phyloP scores from a whole-genome alignment of 306 rosid genomes.

The Ammopiptanthus mongolicus region DNA sequence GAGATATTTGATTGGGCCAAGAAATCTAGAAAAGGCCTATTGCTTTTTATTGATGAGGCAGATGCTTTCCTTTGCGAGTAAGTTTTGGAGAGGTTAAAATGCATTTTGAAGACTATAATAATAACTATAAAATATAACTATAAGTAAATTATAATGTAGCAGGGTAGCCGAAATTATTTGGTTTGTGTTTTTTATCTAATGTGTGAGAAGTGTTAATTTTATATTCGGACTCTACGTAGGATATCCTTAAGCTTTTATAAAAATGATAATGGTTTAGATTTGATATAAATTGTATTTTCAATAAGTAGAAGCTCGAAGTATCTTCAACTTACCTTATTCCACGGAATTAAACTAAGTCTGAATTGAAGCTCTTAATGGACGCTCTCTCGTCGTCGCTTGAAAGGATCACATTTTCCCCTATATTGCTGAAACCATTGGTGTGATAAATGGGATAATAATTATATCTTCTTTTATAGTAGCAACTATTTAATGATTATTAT shows the following conservation, averaged over 20 bases:
- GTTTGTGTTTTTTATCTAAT: neutral
- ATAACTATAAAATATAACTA: neutral
- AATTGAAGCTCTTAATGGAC: neutral
- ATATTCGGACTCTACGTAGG: neutral
- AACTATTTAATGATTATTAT: conserved; percentile 2
- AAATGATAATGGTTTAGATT: neutral
- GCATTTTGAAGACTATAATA: neutral
- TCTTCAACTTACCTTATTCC: neutral
- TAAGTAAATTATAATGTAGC: neutral
- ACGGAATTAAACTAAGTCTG: neutral
- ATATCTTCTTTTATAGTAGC: neutral
- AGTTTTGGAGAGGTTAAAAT: conserved; percentile 28
- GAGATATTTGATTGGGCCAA: conserved; percentile 99
- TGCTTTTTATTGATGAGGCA: conserved; percentile 97
- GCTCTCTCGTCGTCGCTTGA: neutral
- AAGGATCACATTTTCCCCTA: neutral
- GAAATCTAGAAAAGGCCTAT: conserved; percentile 80
- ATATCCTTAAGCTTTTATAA: neutral
- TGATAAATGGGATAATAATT: neutral
- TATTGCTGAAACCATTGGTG: neutral
- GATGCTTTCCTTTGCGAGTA: conserved; percentile 99
- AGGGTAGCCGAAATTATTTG: neutral
- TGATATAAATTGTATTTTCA: neutral
- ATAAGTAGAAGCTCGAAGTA: neutral
- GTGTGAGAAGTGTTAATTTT: neutral